Percentiles rank a stretch among this genome's conserved stretches.
Evolutionary conservation across 345 rosid genomes (phyloP).

Genomic region (Gossypium rotundifolium): DNA sequence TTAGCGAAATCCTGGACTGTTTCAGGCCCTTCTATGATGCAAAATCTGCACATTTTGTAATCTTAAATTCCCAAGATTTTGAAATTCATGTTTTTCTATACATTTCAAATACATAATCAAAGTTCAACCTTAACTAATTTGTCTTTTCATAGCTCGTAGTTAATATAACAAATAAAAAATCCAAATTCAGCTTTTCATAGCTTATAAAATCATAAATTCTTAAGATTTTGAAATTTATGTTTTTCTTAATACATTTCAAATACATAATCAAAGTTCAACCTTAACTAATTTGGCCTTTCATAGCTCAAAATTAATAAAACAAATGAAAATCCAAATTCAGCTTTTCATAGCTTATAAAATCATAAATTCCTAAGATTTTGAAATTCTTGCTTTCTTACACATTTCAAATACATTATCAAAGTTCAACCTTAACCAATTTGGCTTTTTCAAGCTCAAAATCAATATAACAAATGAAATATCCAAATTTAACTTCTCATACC

Average conservation of each 20-base stretch:
- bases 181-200: too few species aligned
- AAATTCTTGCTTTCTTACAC: background rate
- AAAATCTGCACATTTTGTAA: conserved; percentile 47
- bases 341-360: too few species aligned
- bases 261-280: background rate
- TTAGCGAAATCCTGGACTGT: conserved; percentile 86
- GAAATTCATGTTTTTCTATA: background rate
- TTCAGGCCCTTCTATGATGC: conserved; percentile 98
- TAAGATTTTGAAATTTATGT: too few species aligned
- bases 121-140: too few species aligned
- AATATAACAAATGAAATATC: background rate
- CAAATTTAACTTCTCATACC: too few species aligned
- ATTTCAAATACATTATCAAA: background rate
- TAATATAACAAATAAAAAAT: too few species aligned
- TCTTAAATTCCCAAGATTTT: background rate
- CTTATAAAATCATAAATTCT: too few species aligned
- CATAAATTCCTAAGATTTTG: too few species aligned
- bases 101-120: background rate
- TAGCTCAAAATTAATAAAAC: background rate
- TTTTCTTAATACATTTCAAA: background rate
- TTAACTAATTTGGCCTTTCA: background rate
- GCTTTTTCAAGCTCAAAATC: background rate
- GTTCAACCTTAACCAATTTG: background rate
- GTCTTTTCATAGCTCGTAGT: too few species aligned
- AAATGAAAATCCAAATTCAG: background rate